Evolutionary conservation across 2,329 filamentous ascomycete species (phyloP), one percentile per base, ranked within the genome.

Genomic region (Verticillium dahliae): DNA sequence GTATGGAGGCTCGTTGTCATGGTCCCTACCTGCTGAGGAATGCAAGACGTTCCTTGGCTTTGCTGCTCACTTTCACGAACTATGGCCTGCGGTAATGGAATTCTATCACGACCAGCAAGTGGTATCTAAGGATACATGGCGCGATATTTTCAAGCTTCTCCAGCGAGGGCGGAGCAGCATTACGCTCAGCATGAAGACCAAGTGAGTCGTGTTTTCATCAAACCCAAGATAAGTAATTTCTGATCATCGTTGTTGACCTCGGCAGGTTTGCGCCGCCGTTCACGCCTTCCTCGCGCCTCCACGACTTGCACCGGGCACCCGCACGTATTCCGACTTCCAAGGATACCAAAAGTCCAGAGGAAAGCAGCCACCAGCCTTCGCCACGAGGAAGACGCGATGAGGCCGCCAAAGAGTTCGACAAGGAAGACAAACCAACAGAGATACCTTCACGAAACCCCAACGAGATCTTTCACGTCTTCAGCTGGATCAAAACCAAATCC

Each of bases 41-140:
- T 81, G 78, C 59, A 67, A 70, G 33, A 78, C 75, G 0, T 81
- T 78, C 78, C 76, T 81, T 56, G 67, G 67, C 3, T 80, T 81
- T 56, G 50, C 78, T 2, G 70, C 75, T 1, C 75, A 77, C 52
- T 81, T 81, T 55, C 69, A 70, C 50, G 72, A 74, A 6, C 79
- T 79, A 62, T 80, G 78, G 76, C 77, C 78, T 1, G 67, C 67
- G 10, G 63, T 65, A 1, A 61, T 78, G 1, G 70, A 72, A n/a
- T 78, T 80, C 38, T 70, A 72, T 31, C 70, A 71, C 18, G 68
- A 69, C 7, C 71, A 70, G 54, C 59, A 66, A 2, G 57, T 77
- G 69, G 2, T 67, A 65, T 31, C 75, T 70, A 74, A 67, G 67
- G 2, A 73, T 65, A 45, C 34, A 7, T 57, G 55, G 55, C n/a